Evolutionary conservation across 495 filamentous ascomycete species (phyloP), one percentile per base, ranked within the genome.

Genomic region (Gamarada debralockiae): DNA sequence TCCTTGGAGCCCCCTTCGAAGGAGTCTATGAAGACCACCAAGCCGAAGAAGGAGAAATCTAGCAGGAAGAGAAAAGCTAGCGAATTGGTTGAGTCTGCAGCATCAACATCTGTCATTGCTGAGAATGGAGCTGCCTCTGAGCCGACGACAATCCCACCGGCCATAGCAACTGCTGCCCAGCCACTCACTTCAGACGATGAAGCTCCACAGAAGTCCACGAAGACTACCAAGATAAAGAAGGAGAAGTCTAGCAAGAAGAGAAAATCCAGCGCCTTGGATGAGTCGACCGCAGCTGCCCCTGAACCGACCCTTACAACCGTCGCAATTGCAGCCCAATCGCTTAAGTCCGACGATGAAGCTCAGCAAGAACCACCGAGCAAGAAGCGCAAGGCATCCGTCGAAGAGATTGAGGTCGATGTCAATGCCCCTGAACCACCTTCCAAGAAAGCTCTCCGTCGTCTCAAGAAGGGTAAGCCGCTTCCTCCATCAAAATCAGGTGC

Each of bases 361-460:
- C 18, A 42, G 3, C 21, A 53, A 41, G 24, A 22, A 12, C 48
- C 49, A 2, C 27, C 75, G 50, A 72, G 74, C 34, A 90, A 89
- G 67, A 91, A 92, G 73, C 87, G 89, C 61, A 83, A 87, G 59
- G 71, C 80, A 42, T 67, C 77, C 46, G 42, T 50, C 23, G 73
- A 78, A 36, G 89, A 96, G 61, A 81, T 99, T 62, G 87, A 95
- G 70, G 88, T 99, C 57, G 90, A 99, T 68, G 70, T 97, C 53
- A 76, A 71, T 53, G 82, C 86, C 40, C 92, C 93, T 4, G 90
- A 97, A 65, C 93, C 93, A 12, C 87, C 88, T 4, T 97, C 95
- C 37, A 97, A 97, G 68, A 96, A 93, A 69, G 85, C 85, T 50
- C 73, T 86, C 54, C 87, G 90, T 49, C 81, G 82, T 39, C 81